Evolutionary conservation across 179 eudicot species (phyloP).

Genomic region (Camellia oleifera): DNA sequence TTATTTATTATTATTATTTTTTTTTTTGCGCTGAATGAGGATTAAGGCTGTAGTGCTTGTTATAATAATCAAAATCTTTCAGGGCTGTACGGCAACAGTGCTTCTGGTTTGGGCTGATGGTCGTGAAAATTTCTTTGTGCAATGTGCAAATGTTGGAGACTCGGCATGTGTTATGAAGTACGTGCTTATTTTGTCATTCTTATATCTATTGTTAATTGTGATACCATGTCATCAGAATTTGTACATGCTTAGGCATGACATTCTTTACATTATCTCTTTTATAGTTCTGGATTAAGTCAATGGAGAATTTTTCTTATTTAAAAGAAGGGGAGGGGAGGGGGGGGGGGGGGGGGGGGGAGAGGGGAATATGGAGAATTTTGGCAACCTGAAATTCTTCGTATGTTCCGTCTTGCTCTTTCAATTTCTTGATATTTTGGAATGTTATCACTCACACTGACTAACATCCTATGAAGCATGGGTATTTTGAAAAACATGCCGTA

Average conservation of each 20-base stretch:
- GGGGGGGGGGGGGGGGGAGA: no score
- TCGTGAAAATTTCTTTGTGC: conserved; percentile 62
- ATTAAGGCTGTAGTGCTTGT: not conserved
- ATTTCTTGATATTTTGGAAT: not conserved
- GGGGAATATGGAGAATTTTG: not conserved
- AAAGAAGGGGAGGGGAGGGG: fast-evolving
- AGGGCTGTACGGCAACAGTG: conserved; percentile 98
- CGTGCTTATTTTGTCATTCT: conserved; percentile 30
- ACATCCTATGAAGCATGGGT: no score
- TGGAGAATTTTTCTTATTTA: not conserved
- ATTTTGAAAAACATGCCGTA: no score
- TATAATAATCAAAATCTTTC: conserved; percentile 29
- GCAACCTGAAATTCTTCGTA: not conserved
- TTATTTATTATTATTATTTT: no score
- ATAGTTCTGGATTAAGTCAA: not conserved
- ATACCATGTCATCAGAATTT: not conserved
- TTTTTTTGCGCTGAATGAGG: not conserved
- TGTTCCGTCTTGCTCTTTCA: not conserved
- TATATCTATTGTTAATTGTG: not conserved
- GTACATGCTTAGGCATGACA: not conserved
- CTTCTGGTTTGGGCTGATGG: conserved; percentile 89
- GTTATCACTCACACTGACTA: no score
- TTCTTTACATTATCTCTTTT: not conserved
- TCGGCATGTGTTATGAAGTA: conserved; percentile 91
- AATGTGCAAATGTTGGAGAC: conserved; percentile 99